Conservation (phyloP, 768 basidiomycete species). For the Russula abietina region DNA sequence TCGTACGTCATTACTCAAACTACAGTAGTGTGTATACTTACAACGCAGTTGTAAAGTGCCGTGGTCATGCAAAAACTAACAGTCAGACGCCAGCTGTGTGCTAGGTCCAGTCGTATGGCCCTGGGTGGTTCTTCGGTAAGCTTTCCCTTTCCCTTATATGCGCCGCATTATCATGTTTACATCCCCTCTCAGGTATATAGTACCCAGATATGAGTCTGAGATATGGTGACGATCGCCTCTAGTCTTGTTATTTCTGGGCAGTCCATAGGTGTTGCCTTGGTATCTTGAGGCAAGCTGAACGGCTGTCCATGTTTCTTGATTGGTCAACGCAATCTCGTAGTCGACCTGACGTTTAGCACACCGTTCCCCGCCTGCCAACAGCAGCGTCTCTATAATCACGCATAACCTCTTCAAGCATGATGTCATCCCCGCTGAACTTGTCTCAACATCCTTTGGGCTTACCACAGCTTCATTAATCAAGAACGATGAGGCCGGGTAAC, state of each 20-base stretch:
- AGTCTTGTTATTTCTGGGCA: conserved; percentile 48
- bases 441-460: conserved; percentile 33
- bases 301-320: not conserved
- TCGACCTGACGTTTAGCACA: conserved; percentile 44
- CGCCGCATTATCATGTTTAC: not conserved
- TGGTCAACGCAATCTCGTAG: conserved; percentile 30
- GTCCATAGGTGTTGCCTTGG: conserved; percentile 60
- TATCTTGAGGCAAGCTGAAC: conserved; percentile 48
- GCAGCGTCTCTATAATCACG: conserved; percentile 48
- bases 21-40: too few species aligned
- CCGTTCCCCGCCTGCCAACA: conserved; percentile 25
- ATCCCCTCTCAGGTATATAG: conserved; percentile 18
- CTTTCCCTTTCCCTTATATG: not conserved
- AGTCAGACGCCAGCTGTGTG: not conserved
- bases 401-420: conserved; percentile 33
- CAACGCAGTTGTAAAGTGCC: conserved; percentile 47
- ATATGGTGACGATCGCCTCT: conserved; percentile 47
- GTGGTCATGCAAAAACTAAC: not conserved
- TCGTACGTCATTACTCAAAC: too few species aligned
- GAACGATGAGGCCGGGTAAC: conserved; percentile 36
- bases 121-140: conserved; percentile 49
- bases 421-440: conserved; percentile 25
- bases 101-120: conserved; percentile 54
- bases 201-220: too few species aligned
- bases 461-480: conserved; percentile 22